Percentiles rank a stretch among this genome's conserved stretches.
Conservation (phyloP, 179 eudicot species). For the Silene vulgaris region DNA sequence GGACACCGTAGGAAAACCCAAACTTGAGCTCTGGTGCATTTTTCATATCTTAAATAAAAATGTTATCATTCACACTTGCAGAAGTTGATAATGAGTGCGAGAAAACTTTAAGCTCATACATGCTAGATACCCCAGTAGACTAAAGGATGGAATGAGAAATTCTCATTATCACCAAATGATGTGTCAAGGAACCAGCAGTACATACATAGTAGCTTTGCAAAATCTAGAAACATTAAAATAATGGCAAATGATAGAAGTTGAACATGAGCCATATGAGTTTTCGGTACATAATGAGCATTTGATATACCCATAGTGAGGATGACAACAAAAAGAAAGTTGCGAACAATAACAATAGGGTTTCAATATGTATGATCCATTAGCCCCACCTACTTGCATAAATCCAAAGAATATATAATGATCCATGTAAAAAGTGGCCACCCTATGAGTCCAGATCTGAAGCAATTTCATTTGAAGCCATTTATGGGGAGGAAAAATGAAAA, state of each 20-base stretch:
- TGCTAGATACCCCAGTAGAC: neutral
- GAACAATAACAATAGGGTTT: neutral
- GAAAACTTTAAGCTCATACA: neutral
- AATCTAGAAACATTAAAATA: neutral
- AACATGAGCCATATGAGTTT: neutral
- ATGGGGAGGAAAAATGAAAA: neutral
- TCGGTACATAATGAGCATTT: neutral
- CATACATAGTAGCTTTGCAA: neutral
- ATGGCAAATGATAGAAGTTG: neutral
- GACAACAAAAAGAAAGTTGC: neutral
- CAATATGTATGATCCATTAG: neutral
- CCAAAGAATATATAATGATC: too few relatives aligned
- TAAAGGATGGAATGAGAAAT: neutral
- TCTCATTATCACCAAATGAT: neutral
- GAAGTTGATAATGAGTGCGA: neutral
- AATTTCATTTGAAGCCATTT: neutral
- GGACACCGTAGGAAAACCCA: too few relatives aligned
- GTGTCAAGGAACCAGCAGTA: neutral
- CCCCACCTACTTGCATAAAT: neutral
- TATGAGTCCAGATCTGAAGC: neutral
- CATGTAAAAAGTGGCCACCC: neutral
- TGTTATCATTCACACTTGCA: neutral
- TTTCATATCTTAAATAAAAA: neutral
- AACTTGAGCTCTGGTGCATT: neutral
- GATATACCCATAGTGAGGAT: neutral